Percentiles rank a stretch among this genome's conserved stretches.
phyloP scores from a whole-genome alignment of 257 asterid genomes.

The Nemophila menziesii region DNA sequence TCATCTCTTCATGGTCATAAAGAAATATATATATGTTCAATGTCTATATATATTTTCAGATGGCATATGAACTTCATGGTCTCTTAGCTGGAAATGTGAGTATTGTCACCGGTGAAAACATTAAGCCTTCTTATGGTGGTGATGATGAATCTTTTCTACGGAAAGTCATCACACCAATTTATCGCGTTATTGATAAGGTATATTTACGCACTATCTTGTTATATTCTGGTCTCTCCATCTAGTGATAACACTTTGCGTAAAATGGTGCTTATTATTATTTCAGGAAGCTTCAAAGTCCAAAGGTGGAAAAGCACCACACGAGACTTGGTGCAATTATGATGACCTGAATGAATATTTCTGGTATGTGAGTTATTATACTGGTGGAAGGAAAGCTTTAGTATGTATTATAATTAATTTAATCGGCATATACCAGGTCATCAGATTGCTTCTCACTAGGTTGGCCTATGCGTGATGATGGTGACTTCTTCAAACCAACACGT shows the following conservation, averaged over 20 bases:
- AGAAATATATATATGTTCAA: not conserved
- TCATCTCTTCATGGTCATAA: slow-evolving; percentile 7
- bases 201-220: slow-evolving; percentile 5
- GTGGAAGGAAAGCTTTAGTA: slow-evolving; percentile 1
- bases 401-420: too few relatives aligned
- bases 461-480: slow-evolving; percentile 98
- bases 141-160: slow-evolving; percentile 82
- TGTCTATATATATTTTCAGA: slow-evolving; percentile 31
- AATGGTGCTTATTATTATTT: slow-evolving; percentile 14
- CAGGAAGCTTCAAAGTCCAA: slow-evolving; percentile 78
- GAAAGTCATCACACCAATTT: slow-evolving; percentile 81
- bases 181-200: slow-evolving; percentile 88
- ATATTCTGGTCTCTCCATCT: too few relatives aligned
- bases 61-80: slow-evolving; percentile 99
- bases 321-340: slow-evolving; percentile 96
- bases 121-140: slow-evolving; percentile 97
- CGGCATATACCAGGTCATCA: slow-evolving; percentile 43
- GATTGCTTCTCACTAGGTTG: slow-evolving; percentile 94
- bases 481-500: slow-evolving; percentile 70
- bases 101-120: slow-evolving; percentile 96
- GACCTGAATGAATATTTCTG: slow-evolving; percentile 93
- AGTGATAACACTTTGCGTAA: slow-evolving; percentile 9
- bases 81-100: slow-evolving; percentile 98
- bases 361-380: slow-evolving; percentile 24
- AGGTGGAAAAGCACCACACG: slow-evolving; percentile 82